Conservation (phyloP, 352 stramenopile species). For the Phytophthora kernoviae region DNA sequence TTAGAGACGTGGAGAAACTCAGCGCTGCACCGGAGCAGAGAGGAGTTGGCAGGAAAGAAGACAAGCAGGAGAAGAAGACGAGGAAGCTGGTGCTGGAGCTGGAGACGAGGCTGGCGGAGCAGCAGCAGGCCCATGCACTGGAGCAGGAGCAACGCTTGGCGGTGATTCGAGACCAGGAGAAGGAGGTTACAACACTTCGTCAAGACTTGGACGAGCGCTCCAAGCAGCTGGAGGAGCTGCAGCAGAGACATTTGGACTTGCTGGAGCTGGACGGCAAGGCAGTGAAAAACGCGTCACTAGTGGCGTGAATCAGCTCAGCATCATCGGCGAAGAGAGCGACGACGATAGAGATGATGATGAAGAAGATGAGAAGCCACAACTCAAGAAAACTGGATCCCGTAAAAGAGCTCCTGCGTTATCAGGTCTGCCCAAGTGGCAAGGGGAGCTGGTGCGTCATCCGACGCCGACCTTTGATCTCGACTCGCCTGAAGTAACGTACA, state of each 20-base stretch:
- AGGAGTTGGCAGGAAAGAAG: neutral
- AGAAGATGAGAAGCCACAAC: conserved; percentile 10
- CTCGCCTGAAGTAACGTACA: conserved; percentile 75
- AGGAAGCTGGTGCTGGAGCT: conserved; percentile 44
- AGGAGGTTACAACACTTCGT: conserved; percentile 48
- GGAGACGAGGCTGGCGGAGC: conserved; percentile 41
- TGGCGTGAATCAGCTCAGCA: conserved; percentile 33
- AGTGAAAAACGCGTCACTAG: conserved; percentile 23
- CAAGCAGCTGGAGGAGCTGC: conserved; percentile 31
- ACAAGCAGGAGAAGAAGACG: conserved; percentile 15
- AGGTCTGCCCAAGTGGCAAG: conserved; percentile 42
- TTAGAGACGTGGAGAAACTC: conserved; percentile 63
- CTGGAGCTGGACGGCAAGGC: conserved; percentile 36
- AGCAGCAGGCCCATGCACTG: conserved; percentile 34
- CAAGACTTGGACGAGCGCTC: conserved; percentile 28
- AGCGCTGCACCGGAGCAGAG: conserved; percentile 7
- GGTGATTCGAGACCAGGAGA: conserved; percentile 69
- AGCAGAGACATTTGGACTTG: conserved; percentile 38
- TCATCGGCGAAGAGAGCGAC: conserved; percentile 33
- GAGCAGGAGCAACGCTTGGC: conserved; percentile 61
- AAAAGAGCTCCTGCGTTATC: conserved; percentile 23
- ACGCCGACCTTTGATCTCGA: conserved; percentile 77
- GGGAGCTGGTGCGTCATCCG: conserved; percentile 73
- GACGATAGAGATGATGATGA: conserved; percentile 31
- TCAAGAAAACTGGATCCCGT: neutral